Base-by-base conservation (phyloP, 2,329 filamentous ascomycete genomes). In the Amesomyces nigricolor region DNA sequence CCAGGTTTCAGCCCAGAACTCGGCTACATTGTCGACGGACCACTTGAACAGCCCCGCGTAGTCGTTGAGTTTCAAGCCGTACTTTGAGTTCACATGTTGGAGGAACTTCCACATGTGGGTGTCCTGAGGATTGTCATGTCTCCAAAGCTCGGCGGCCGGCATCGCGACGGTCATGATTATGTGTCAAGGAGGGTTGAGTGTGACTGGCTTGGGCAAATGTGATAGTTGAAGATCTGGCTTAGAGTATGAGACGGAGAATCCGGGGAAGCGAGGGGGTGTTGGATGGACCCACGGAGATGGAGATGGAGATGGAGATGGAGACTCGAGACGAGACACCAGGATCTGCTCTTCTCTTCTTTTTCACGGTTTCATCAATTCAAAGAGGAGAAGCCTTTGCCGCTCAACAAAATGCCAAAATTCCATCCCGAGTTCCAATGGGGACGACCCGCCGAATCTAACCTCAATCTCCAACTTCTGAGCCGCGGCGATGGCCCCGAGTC, bases 1-100 rank as follows among this genome's bases (percentile, higher is more conserved):
- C 91, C 91, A 96, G 9, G 90, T 80, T 53, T 91, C 86, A 48
- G 80, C 83, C 92, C 92, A 97, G 70, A 96, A 95, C 1, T 78
- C 74, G 22, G 83, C 78, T 7, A 90, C 78, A 63, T 92, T 78
- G 7, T 86, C 80, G 60, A 94, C 79, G 62, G 90, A 96, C 92
- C 92, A 97, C 67, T 80, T 74, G 73, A 92, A 88, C 8, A 97
- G 79, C n/a, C 82, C 82, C 17, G 84, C 73, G 66, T 96, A 96
- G 59, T 77, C 82, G 16, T 76, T 68, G 46, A 94, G 75, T 19
- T 75, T 68, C 54, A 90, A 70, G 10, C 74, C 71, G 66, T 91
- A 81, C 64, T 86, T 87, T 58, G 79, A 68, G 70, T 87, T 89
- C 61, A 95, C 77, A 51, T 76, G 75, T 63, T 84, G 75, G 62